phyloP scores from a whole-genome alignment of 2,329 filamentous ascomycete species.

The Ophiocordyceps camponoti-saundersi region DNA sequence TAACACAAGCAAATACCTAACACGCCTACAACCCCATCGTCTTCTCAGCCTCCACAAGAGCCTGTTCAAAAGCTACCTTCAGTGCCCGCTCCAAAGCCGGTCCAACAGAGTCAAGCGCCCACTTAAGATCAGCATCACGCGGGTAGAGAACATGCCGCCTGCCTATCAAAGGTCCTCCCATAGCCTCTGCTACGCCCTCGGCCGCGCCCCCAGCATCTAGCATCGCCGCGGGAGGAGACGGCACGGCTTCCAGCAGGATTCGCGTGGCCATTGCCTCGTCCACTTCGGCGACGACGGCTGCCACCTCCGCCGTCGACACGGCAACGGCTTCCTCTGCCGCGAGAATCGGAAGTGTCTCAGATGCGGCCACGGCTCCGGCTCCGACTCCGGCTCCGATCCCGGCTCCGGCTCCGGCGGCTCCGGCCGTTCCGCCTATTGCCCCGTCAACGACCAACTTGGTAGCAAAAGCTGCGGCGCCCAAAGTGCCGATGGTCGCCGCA shows the following conservation, averaged over 20 bases:
- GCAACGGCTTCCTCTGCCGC: neutral
- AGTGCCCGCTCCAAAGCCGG: neutral
- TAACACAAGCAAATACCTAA: no score
- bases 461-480: neutral
- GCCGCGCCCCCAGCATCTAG: neutral
- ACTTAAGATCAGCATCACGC: neutral
- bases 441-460: neutral
- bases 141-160: neutral
- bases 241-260: neutral
- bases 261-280: neutral
- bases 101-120: neutral
- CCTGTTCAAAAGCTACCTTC: neutral
- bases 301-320: neutral
- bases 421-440: neutral
- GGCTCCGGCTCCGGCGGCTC: neutral
- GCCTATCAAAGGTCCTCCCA: neutral
- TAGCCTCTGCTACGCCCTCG: neutral
- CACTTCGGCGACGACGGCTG: constrained; percentile 1
- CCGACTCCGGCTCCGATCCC: neutral
- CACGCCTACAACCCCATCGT: neutral
- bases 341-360: neutral
- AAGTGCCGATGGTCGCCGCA: neutral
- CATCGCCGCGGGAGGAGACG: neutral
- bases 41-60: neutral
- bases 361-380: neutral